phyloP scores from a whole-genome alignment of 257 asterid genomes.

The Lavandula angustifolia region DNA sequence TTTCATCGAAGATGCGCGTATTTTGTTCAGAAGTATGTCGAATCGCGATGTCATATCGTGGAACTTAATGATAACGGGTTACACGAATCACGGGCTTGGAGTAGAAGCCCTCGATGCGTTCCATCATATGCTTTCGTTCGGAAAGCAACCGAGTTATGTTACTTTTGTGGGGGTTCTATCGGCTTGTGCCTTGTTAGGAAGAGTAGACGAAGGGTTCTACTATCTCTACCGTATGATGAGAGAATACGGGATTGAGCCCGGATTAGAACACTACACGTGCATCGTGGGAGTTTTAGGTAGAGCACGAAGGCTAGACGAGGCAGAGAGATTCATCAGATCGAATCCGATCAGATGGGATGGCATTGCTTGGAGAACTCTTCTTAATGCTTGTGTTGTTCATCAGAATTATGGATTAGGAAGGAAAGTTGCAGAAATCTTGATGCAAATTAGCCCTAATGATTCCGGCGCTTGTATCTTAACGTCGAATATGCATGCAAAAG shows the following conservation, averaged over 20 bases:
- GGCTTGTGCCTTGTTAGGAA: slow-evolving; percentile 73
- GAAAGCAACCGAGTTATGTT: slow-evolving; percentile 60
- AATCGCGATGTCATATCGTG: slow-evolving; percentile 61
- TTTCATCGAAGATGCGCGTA: slow-evolving; percentile 53
- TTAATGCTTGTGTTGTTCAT: slow-evolving; percentile 78
- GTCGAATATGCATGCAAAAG: slow-evolving; percentile 80
- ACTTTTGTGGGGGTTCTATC: slow-evolving; percentile 81
- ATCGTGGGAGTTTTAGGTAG: slow-evolving; percentile 69
- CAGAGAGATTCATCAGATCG: slow-evolving; percentile 61
- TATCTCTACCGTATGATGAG: slow-evolving; percentile 58
- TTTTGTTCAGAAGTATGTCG: slow-evolving; percentile 45
- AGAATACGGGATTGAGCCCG: slow-evolving; percentile 61
- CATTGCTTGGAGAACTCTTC: slow-evolving; percentile 83
- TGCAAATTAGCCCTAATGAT: slow-evolving; percentile 63
- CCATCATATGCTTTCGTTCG: slow-evolving; percentile 53
- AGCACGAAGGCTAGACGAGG: slow-evolving; percentile 72
- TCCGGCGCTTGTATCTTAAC: slow-evolving; percentile 65
- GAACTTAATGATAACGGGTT: slow-evolving; percentile 77
- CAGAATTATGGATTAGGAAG: slow-evolving; percentile 61
- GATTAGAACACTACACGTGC: slow-evolving; percentile 84
- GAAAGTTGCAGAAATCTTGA: slow-evolving; percentile 52
- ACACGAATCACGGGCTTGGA: slow-evolving; percentile 77
- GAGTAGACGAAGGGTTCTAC: slow-evolving; percentile 65
- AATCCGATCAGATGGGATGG: slow-evolving; percentile 65
- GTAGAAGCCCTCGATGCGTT: slow-evolving; percentile 58